Base-by-base conservation (phyloP, 768 basidiomycete genomes). In the Punctularia strigosozonata region DNA sequence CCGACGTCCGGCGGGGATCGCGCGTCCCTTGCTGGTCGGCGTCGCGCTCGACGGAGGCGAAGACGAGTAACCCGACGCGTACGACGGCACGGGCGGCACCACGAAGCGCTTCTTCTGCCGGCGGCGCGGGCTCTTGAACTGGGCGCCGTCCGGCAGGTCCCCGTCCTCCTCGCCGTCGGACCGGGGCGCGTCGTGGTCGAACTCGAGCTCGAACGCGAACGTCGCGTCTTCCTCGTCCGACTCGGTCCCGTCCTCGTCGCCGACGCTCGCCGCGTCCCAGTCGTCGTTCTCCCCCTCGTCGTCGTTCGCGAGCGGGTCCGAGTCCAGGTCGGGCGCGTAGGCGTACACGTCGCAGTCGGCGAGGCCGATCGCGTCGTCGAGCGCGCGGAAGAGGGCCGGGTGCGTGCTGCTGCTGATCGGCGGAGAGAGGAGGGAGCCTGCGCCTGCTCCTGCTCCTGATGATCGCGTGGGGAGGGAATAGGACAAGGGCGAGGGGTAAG, bases 331-430 rank as follows among this genome's bases (percentile, higher is more conserved):
- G 34, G 94, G 95, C 28, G 75, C 71, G 65, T 91, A 99, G 2
- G 88, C 85, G 61, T 82, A 99, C 42, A 97, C 90, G 55, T 97
- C 92, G 65, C 89, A 95, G 44, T 97, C 91, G 28, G 75, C 63
- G 18, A 99, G 70, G 18, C 83, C 82, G 47, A 99, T 86, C 51
- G 86, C 83, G 31, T 91, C 82, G 69, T 91, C 80, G 32, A 99
- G 74, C 41, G 85, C 72, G 42, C 81, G 80, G 59, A 85, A 90
- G 20, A 98, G 68, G 36, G 82, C 73, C 1, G 94, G 89, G 59
- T 95, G 88, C 13, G 87, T 90, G 45, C 85, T 84, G 0, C 81
- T 73, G 41, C 83, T 70, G 48, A 82, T 80, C 10, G 85, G 77
- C 17, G 81, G 80, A 0, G 77, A 73, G 39, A 73, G n/a, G n/a